phyloP scores from a whole-genome alignment of 1,284 basidiomycete species.

The Vanrija sp. region DNA sequence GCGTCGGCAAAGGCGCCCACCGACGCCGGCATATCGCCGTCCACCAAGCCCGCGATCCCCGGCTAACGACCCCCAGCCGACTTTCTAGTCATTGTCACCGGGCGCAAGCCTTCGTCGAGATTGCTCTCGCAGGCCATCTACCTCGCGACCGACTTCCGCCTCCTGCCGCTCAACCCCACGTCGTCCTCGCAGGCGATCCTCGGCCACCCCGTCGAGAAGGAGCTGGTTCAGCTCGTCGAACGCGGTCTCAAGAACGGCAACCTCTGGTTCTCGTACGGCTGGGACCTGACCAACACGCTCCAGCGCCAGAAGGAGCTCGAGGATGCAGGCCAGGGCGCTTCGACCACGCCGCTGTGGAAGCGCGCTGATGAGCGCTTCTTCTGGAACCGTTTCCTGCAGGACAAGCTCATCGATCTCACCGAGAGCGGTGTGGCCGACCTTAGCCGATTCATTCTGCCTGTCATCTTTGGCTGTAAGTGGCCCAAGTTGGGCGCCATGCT shows the following conservation, averaged over 20 bases:
- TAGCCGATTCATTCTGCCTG: conserved; percentile 81
- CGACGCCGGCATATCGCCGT: background rate
- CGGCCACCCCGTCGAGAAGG: conserved; percentile 76
- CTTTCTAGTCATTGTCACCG: conserved; percentile 86
- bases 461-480: conserved; percentile 80
- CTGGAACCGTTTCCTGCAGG: conserved; percentile 78
- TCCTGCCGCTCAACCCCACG: conserved; percentile 71
- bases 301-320: conserved; percentile 70
- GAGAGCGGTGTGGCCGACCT: conserved; percentile 57
- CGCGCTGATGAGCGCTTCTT: conserved; percentile 95
- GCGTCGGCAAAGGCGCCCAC: background rate
- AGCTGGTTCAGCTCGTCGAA: conserved; percentile 79
- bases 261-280: conserved; percentile 88
- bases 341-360: conserved; percentile 26
- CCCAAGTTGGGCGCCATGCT: background rate
- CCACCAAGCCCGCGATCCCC: background rate
- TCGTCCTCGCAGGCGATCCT: conserved; percentile 60
- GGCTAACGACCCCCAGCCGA: conserved; percentile 60
- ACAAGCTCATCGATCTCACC: conserved; percentile 47
- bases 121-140: conserved; percentile 83
- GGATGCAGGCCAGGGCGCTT: conserved; percentile 65
- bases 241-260: conserved; percentile 74
- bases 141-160: conserved; percentile 84
- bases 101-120: conserved; percentile 70
- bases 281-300: conserved; percentile 82